These are phyloP conservation scores for Malassezia pachydermatis DNA, from an alignment of 1,284 basidiomycete species.

Conservation along the genomic window DNA sequence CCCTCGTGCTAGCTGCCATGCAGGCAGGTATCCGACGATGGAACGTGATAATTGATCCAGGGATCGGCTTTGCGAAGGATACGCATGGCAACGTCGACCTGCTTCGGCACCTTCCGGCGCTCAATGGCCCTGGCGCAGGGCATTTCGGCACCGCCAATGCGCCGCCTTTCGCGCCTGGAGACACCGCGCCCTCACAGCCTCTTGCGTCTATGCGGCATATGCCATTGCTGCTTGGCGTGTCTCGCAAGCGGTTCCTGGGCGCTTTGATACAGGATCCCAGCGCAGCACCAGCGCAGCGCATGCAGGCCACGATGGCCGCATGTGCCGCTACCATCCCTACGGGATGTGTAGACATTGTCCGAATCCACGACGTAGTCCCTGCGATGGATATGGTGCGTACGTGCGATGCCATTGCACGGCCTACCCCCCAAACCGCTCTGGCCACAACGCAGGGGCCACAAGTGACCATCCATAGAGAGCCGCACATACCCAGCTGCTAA, in stretches of 20 bases:
- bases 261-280: conserved; percentile 35
- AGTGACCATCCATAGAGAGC: conserved; percentile 26
- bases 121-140: background rate
- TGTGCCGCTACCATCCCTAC: conserved; percentile 67
- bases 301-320: conserved; percentile 70
- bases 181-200: conserved; percentile 14
- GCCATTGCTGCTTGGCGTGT: conserved; percentile 37
- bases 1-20: conserved; percentile 62
- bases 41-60: conserved; percentile 84
- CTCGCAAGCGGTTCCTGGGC: conserved; percentile 42
- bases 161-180: conserved; percentile 1
- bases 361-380: conserved; percentile 72
- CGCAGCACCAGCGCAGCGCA: conserved; percentile 53
- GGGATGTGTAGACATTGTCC: conserved; percentile 59
- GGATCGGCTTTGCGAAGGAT: conserved; percentile 88
- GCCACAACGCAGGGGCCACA: conserved; percentile 6
- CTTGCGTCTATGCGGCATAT: conserved; percentile 20
- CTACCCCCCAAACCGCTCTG: conserved; percentile 12
- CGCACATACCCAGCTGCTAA: conserved; percentile 61
- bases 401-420: conserved; percentile 51
- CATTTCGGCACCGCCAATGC: background rate
- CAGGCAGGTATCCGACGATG: conserved; percentile 71
- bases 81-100: conserved; percentile 65
- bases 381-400: conserved; percentile 59
- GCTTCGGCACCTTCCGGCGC: conserved; percentile 11